Evolutionary conservation across 108 stramenopile species (phyloP).

Genomic region (Parietichytrium sp.): DNA sequence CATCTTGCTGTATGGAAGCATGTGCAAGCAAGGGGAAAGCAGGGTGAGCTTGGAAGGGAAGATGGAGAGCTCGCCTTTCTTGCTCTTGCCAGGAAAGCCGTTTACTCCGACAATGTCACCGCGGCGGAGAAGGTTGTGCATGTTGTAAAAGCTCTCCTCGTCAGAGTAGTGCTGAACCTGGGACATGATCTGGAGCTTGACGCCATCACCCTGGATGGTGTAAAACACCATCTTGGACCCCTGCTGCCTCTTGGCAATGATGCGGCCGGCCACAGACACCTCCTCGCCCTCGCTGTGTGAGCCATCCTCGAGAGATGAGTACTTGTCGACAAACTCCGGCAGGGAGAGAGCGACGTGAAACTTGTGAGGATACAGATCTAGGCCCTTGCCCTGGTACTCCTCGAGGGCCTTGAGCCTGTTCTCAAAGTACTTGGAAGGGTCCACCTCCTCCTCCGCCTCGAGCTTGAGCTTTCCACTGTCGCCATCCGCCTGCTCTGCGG

Average conservation of each 20-base stretch:
- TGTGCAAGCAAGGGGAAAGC: slow-evolving; percentile 95
- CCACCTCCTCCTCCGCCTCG: slow-evolving; percentile 61
- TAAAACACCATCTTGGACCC: slow-evolving; percentile 93
- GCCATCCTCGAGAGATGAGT: slow-evolving; percentile 70
- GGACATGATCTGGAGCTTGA: slow-evolving; percentile 88
- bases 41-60: slow-evolving; percentile 79
- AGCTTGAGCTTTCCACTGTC: background rate
- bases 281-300: slow-evolving; percentile 66
- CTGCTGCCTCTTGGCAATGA: slow-evolving; percentile 84
- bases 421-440: slow-evolving; percentile 87
- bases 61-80: slow-evolving; percentile 93
- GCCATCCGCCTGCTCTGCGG: background rate
- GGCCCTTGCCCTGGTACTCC: slow-evolving; percentile 75
- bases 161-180: background rate
- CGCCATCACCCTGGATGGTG: slow-evolving; percentile 89
- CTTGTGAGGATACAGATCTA: slow-evolving; percentile 98
- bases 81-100: slow-evolving; percentile 85
- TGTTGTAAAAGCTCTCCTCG: slow-evolving; percentile 74
- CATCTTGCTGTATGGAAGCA: slow-evolving; percentile 77
- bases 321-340: slow-evolving; percentile 81
- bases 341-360: slow-evolving; percentile 82
- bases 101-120: slow-evolving; percentile 95
- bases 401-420: slow-evolving; percentile 78
- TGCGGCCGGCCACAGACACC: slow-evolving; percentile 87
- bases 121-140: slow-evolving; percentile 73